Percentiles rank a stretch among this genome's conserved stretches.
These are phyloP conservation scores for Mucor saturninus DNA, from an alignment of 371 early-diverging fungal species.

Conservation along the genomic window DNA sequence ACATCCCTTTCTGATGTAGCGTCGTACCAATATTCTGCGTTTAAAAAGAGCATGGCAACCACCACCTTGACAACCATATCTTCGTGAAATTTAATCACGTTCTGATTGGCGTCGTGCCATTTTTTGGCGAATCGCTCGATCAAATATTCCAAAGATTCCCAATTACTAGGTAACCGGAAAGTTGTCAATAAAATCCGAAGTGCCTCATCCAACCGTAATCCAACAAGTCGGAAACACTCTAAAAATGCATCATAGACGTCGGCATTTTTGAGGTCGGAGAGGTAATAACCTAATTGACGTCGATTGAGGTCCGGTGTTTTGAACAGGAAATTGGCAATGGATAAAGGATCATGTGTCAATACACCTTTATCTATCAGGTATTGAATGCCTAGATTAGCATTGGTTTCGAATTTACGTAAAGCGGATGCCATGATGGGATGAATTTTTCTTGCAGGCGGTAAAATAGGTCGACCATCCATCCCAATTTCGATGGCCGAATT, in stretches of 20 bases:
- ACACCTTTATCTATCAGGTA: slow-evolving; percentile 75
- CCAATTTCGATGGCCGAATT: slow-evolving; percentile 20
- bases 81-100: slow-evolving; percentile 63
- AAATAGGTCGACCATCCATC: slow-evolving; percentile 21
- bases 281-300: slow-evolving; percentile 72
- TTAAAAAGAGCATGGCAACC: slow-evolving; percentile 85
- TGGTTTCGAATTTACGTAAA: slow-evolving; percentile 70
- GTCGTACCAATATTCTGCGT: slow-evolving; percentile 85
- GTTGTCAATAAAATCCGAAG: slow-evolving; percentile 76
- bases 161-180: slow-evolving; percentile 79
- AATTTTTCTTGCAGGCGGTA: slow-evolving; percentile 55
- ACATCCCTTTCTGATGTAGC: slow-evolving; percentile 54
- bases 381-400: slow-evolving; percentile 71
- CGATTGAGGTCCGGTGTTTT: slow-evolving; percentile 80
- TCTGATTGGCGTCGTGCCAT: slow-evolving; percentile 72
- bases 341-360: slow-evolving; percentile 67
- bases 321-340: slow-evolving; percentile 85
- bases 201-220: slow-evolving; percentile 80
- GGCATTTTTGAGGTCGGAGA: slow-evolving; percentile 55
- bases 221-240: slow-evolving; percentile 74
- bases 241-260: slow-evolving; percentile 78
- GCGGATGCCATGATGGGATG: slow-evolving; percentile 67
- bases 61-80: slow-evolving; percentile 77
- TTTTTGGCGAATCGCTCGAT: slow-evolving; percentile 80
- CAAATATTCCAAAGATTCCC: slow-evolving; percentile 75